Conservation (phyloP, 768 basidiomycete genomes). For the Naganishia onofrii region DNA sequence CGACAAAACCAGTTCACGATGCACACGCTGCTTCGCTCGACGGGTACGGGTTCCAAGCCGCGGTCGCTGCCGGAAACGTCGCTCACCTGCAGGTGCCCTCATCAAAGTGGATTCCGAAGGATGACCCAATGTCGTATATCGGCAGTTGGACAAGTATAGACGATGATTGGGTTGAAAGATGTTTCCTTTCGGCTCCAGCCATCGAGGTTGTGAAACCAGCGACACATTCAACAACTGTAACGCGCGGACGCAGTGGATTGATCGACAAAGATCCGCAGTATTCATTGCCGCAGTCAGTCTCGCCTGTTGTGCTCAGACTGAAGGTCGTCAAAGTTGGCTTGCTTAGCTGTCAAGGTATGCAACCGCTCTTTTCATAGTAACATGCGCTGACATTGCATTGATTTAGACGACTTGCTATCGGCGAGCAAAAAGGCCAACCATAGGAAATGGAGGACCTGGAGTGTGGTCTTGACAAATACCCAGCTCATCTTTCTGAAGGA, state of each 20-base stretch:
- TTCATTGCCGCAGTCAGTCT: not conserved
- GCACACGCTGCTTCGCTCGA: not conserved
- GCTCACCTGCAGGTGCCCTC: conserved; percentile 4
- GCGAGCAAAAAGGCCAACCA: conserved; percentile 71
- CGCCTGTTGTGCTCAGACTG: conserved; percentile 52
- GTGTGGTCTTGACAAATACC: conserved; percentile 79
- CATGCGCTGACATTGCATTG: not conserved
- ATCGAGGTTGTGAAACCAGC: conserved; percentile 37
- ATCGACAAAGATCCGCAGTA: not conserved
- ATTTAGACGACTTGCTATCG: conserved; percentile 63
- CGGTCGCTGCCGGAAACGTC: conserved; percentile 3
- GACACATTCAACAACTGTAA: not conserved
- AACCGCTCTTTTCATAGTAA: not conserved
- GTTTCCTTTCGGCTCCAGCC: conserved; percentile 45
- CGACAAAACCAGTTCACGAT: not conserved
- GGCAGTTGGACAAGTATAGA: conserved; percentile 51
- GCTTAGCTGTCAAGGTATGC: conserved; percentile 66
- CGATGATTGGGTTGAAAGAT: conserved; percentile 40
- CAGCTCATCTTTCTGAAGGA: conserved; percentile 80
- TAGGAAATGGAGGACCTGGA: conserved; percentile 85
- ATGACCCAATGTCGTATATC: conserved; percentile 50
- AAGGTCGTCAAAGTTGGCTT: conserved; percentile 77
- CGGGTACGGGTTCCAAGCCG: conserved; percentile 1
- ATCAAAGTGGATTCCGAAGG: conserved; percentile 38
- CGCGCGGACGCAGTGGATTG: not conserved